phyloP scores from a whole-genome alignment of 1,284 basidiomycete genomes.

The Cerrena zonata region DNA sequence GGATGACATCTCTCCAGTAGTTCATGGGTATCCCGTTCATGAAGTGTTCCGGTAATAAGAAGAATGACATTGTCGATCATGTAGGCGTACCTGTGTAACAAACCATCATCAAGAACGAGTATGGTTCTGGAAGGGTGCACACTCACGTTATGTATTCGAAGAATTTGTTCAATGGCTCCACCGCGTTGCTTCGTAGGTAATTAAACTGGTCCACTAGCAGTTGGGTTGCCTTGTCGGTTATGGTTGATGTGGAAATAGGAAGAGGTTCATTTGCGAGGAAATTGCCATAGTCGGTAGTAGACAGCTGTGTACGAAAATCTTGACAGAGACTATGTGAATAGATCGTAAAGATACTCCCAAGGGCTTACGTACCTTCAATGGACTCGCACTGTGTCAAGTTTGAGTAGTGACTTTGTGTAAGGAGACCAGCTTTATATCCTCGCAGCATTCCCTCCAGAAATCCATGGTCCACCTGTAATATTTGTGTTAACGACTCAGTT shows the following conservation, averaged over 20 bases:
- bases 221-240: slow-evolving; percentile 92
- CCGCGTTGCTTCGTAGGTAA: slow-evolving; percentile 86
- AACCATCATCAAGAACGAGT: neutral
- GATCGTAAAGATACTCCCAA: slow-evolving; percentile 5
- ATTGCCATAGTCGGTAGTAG: slow-evolving; percentile 96
- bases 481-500: no score
- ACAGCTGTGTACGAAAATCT: slow-evolving; percentile 92
- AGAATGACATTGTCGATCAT: slow-evolving; percentile 99
- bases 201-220: slow-evolving; percentile 96
- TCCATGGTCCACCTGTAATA: slow-evolving; percentile 69
- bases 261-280: slow-evolving; percentile 95
- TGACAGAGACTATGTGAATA: neutral
- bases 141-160: slow-evolving; percentile 94
- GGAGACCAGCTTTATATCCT: slow-evolving; percentile 90
- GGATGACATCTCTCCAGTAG: slow-evolving; percentile 95
- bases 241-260: slow-evolving; percentile 92
- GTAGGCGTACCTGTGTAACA: slow-evolving; percentile 84
- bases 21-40: slow-evolving; percentile 96
- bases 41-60: slow-evolving; percentile 94
- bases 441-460: slow-evolving; percentile 91
- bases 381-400: slow-evolving; percentile 97
- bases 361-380: slow-evolving; percentile 71
- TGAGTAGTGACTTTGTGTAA: slow-evolving; percentile 84
- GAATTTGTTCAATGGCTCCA: slow-evolving; percentile 87
- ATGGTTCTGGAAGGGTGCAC: neutral